phyloP scores from a whole-genome alignment of 73 alveolate genomes.

The Uronychia setigera region DNA sequence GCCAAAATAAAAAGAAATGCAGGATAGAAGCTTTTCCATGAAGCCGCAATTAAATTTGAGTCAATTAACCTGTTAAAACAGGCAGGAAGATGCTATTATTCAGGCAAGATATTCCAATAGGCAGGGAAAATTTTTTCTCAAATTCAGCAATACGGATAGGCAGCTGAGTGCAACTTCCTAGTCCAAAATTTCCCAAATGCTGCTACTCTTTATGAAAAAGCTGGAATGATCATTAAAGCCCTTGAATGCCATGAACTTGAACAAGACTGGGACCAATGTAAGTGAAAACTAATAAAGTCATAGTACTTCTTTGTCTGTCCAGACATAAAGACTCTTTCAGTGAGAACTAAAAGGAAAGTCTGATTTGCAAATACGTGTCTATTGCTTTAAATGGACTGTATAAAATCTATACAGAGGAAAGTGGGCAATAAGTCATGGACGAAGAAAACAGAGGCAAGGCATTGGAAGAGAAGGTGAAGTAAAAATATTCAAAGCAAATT shows the following conservation, averaged over 20 bases:
- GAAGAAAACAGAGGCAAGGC: slow-evolving; percentile 51
- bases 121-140: slow-evolving; percentile 56
- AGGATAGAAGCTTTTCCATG: slow-evolving; percentile 23
- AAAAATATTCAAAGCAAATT: slow-evolving; percentile 27
- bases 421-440: slow-evolving; percentile 10
- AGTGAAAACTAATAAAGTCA: not conserved
- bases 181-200: slow-evolving; percentile 11
- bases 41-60: slow-evolving; percentile 49
- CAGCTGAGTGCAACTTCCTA: slow-evolving; percentile 71
- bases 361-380: slow-evolving; percentile 53
- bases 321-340: slow-evolving; percentile 26
- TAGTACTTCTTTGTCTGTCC: slow-evolving; percentile 28
- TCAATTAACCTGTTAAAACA: slow-evolving; percentile 39
- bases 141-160: slow-evolving; percentile 21
- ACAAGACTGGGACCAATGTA: slow-evolving; percentile 56
- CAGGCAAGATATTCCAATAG: slow-evolving; percentile 31
- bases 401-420: slow-evolving; percentile 8
- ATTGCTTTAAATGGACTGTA: slow-evolving; percentile 52
- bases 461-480: slow-evolving; percentile 18
- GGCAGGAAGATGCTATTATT: slow-evolving; percentile 50
- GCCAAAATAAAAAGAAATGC: slow-evolving; percentile 14
- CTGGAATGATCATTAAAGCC: slow-evolving; percentile 47
- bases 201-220: slow-evolving; percentile 44
- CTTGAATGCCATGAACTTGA: slow-evolving; percentile 59
- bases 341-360: slow-evolving; percentile 31